Percentiles rank a stretch among this genome's conserved stretches.
phyloP scores from a whole-genome alignment of 2,329 filamentous ascomycete species.

The Elsinoe fawcettii region DNA sequence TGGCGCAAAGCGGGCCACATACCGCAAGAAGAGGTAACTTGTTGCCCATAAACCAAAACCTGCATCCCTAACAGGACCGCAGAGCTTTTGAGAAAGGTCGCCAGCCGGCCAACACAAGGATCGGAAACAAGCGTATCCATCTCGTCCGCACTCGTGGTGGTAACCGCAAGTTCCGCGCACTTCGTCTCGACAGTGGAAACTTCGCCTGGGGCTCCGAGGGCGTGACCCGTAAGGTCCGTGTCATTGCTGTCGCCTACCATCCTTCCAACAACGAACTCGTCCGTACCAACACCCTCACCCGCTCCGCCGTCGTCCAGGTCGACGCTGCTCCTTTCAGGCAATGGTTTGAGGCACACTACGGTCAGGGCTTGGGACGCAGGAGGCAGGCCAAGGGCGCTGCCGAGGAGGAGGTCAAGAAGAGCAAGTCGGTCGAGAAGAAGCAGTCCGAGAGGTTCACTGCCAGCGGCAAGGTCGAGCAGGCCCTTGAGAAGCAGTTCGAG shows the following conservation, averaged over 20 bases:
- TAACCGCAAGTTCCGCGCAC: conserved; percentile 99
- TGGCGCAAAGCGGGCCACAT: conserved; percentile 73
- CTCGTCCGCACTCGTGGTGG: conserved; percentile 94
- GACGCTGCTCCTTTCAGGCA: conserved; percentile 98
- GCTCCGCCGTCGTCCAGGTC: conserved; percentile 96
- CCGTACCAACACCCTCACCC: conserved; percentile 99
- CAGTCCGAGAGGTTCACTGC: conserved; percentile 77
- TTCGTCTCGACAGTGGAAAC: conserved; percentile 97
- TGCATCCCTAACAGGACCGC: conserved; percentile 55
- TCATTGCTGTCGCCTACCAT: conserved; percentile 97
- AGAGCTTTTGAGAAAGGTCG: conserved; percentile 99
- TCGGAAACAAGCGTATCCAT: conserved; percentile 93
- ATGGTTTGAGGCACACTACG: conserved; percentile 99
- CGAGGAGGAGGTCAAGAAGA: conserved; percentile 73
- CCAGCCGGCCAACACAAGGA: conserved; percentile 99
- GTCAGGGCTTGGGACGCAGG: conserved; percentile 78
- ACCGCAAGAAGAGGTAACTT: conserved; percentile 49
- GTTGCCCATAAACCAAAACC: conserved; percentile 46
- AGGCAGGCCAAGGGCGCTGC: conserved; percentile 65
- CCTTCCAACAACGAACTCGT: conserved; percentile 99
- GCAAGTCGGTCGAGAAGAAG: conserved; percentile 93
- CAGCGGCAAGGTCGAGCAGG: conserved; percentile 82
- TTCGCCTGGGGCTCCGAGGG: conserved; percentile 99
- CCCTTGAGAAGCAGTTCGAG: conserved; percentile 98
- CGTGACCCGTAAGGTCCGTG: conserved; percentile 96